phyloP scores from a whole-genome alignment of 495 filamentous ascomycete genomes.

The Corynascus novoguineensis region DNA sequence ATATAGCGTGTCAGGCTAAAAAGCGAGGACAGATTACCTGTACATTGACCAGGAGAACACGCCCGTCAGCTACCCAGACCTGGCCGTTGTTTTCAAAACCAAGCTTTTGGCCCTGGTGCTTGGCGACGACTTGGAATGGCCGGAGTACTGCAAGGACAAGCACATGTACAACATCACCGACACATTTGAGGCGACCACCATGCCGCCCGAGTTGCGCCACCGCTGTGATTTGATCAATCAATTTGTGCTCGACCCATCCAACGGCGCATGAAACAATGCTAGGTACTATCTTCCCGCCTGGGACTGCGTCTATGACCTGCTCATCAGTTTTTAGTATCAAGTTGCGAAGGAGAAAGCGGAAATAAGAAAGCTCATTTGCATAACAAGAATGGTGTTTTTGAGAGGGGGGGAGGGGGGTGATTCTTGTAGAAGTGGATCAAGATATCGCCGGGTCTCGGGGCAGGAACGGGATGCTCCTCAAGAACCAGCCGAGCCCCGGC shows the following conservation, averaged over 20 bases:
- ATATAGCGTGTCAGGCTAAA: too few relatives aligned
- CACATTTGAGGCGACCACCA: neutral
- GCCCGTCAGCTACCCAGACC: neutral
- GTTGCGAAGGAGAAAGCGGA: too few relatives aligned
- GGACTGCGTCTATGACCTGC: too few relatives aligned
- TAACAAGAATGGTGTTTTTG: too few relatives aligned
- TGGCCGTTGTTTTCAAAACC: neutral
- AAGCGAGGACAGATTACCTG: neutral
- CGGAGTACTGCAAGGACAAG: constrained; percentile 1
- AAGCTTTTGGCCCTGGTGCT: neutral
- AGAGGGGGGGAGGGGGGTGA: too few relatives aligned
- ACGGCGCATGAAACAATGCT: neutral
- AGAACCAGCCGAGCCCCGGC: too few relatives aligned
- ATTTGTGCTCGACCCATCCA: neutral
- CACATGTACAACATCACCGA: neutral
- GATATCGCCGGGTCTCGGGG: too few relatives aligned
- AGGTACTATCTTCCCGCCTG: too few relatives aligned
- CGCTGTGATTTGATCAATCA: constrained; percentile 42
- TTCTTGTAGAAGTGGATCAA: too few relatives aligned
- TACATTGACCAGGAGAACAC: constrained; percentile 2
- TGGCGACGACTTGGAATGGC: constrained; percentile 1
- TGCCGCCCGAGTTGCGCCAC: constrained; percentile 14
- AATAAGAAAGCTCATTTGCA: too few relatives aligned
- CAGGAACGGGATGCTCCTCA: too few relatives aligned
- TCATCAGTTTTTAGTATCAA: too few relatives aligned